Conservation (phyloP, 2,329 filamentous ascomycete species). For the Cordyceps sp. region DNA sequence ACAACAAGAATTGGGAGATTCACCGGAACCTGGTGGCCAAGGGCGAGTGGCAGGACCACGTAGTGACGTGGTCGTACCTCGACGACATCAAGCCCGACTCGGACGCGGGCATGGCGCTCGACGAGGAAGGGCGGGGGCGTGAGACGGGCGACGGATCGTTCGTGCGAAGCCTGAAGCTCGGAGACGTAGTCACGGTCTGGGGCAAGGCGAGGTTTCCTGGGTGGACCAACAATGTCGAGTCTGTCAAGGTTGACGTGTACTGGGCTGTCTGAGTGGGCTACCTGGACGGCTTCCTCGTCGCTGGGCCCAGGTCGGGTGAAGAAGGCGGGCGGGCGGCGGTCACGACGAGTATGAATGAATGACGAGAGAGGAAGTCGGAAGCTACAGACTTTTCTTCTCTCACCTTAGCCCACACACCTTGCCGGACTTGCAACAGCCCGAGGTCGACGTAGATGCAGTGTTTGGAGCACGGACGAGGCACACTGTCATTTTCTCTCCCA, state of each 20-base stretch:
- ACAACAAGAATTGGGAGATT: constrained; percentile 22
- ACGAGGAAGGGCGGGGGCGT: constrained; percentile 28
- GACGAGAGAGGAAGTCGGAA: no score
- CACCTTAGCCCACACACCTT: no score
- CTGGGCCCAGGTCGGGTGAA: background rate
- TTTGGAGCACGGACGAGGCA: no score
- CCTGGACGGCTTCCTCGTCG: constrained; percentile 1
- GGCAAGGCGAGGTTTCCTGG: constrained; percentile 36
- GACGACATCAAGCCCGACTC: constrained; percentile 30
- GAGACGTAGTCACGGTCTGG: constrained; percentile 46
- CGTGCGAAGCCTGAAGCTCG: constrained; percentile 36
- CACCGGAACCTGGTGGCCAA: constrained; percentile 28
- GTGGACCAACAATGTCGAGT: constrained; percentile 35
- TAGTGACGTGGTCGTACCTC: constrained; percentile 34
- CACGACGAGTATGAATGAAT: no score
- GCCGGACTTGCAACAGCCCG: no score
- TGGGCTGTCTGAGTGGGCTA: constrained; percentile 28
- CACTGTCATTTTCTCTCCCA: no score
- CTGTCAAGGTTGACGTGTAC: constrained; percentile 37
- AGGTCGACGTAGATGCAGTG: no score
- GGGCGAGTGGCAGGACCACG: constrained; percentile 19
- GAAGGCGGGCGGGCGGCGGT: no score
- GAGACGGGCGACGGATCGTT: constrained; percentile 36
- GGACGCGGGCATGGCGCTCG: constrained; percentile 18
- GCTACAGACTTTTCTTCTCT: no score